Evolutionary conservation across 2,329 filamentous ascomycete genomes (phyloP), one percentile per base, ranked within the genome.

Genomic region (Penicillium occitanis): DNA sequence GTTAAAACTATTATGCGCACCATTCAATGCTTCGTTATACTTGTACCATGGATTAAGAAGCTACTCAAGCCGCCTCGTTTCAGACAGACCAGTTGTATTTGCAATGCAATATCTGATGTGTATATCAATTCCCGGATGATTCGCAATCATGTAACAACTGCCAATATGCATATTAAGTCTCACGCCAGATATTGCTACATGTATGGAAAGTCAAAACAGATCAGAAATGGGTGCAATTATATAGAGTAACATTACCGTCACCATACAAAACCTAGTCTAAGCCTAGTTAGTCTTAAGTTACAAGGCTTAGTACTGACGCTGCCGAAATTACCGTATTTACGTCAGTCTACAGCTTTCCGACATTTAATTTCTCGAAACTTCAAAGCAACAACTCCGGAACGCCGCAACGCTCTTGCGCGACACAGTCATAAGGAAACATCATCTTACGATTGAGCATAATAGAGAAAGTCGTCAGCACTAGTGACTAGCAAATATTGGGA

Each of bases 301-400:
- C 50, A n/a, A 30, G 30, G 14, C 50, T 30, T 53, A 30, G 14
- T 53, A n/a, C 7, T 17, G 5, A 5, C 30, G 59, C 50, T 30
- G 25, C 37, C 25, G 1, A 53, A 28, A 14, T n/a, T 40, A 17
- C 44, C 14, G 19, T 40, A 62, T 48, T 53, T 53, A 62, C 46
- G 60, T 62, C 60, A 62, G 60, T 51, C 19, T 42, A 33, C 7
- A 42, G 50, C 58, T 48, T 61, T 35, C 6, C 22, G 25, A 57
- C 30, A 33, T 35, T 57, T 7, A 37, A 37, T 57, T 22, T 57
- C n/a, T 40, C 53, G 4, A 57, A 17, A 19, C n/a, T 35, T 35
- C 51, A 53, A 35, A 17, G 17, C 19, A 28, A 30, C 22, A 7
- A 14, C 46, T 28, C 19, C 22, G 13, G 7, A 28, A 53, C 51